Percentiles rank a stretch among this genome's conserved stretches.
phyloP scores from a whole-genome alignment of 2,329 filamentous ascomycete genomes.

The Ophiocordyceps polyrhachis-furcata region DNA sequence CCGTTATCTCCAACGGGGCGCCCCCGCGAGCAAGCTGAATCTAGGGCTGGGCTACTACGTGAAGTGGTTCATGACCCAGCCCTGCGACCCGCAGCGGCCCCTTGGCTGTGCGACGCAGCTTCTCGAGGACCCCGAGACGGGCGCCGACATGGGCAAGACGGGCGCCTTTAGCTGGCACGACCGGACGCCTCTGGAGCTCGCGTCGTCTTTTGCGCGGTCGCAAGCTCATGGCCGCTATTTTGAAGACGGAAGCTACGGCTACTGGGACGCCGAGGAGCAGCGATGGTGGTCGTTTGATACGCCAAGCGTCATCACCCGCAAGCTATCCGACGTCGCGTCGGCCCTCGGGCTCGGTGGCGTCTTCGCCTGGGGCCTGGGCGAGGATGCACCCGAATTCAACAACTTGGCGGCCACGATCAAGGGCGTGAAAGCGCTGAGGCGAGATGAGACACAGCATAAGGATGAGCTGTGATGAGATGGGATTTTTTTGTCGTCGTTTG shows the following conservation, averaged over 20 bases:
- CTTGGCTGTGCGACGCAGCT: conserved; percentile 34
- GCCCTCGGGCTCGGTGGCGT: conserved; percentile 43
- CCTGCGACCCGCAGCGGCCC: conserved; percentile 21
- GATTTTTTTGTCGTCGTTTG: not conserved
- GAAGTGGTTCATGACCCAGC: conserved; percentile 40
- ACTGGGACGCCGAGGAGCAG: conserved; percentile 38
- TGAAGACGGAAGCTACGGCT: conserved; percentile 50
- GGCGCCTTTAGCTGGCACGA: conserved; percentile 44
- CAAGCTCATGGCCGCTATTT: conserved; percentile 27
- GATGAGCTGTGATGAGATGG: conserved; percentile 1
- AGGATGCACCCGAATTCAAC: conserved; percentile 34
- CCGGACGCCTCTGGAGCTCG: conserved; percentile 30
- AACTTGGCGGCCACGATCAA: conserved; percentile 19
- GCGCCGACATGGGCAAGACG: conserved; percentile 36
- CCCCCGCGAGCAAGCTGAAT: conserved; percentile 33
- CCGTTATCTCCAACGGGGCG: conserved; percentile 38
- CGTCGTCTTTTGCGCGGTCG: conserved; percentile 38
- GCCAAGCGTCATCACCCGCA: conserved; percentile 35
- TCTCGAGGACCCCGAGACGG: conserved; percentile 39
- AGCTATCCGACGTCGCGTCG: conserved; percentile 41
- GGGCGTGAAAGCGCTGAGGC: conserved; percentile 1
- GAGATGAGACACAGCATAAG: not conserved
- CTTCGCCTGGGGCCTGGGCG: conserved; percentile 58
- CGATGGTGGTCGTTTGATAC: conserved; percentile 65
- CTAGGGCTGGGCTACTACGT: conserved; percentile 49